Conservation (phyloP, 495 filamentous ascomycete genomes). For the Trichoderma parareesei region DNA sequence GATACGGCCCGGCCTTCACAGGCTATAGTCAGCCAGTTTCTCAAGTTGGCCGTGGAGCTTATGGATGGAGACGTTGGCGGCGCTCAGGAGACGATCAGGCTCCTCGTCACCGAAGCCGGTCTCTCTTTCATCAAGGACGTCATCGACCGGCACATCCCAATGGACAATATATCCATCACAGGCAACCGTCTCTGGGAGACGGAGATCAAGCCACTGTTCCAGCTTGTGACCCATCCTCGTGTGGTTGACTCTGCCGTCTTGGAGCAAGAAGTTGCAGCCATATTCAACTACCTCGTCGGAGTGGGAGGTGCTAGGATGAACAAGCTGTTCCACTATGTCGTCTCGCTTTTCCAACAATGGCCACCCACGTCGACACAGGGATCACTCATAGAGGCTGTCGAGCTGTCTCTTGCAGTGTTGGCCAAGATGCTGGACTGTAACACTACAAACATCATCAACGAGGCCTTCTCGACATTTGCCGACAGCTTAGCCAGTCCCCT, state of each 20-base stretch:
- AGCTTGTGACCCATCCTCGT: constrained; percentile 23
- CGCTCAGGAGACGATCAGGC: constrained; percentile 17
- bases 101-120: constrained; percentile 21
- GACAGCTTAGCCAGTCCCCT: neutral
- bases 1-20: neutral
- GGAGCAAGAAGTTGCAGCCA: constrained; percentile 23
- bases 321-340: constrained; percentile 21
- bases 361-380: neutral
- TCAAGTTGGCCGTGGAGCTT: constrained; percentile 25
- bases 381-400: constrained; percentile 14
- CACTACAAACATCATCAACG: constrained; percentile 26
- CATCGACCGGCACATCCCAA: constrained; percentile 22
- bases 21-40: constrained; percentile 18
- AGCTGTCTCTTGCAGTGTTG: constrained; percentile 23
- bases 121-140: constrained; percentile 27
- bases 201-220: constrained; percentile 22
- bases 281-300: constrained; percentile 28
- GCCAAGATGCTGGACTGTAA: constrained; percentile 27
- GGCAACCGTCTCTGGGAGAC: constrained; percentile 17
- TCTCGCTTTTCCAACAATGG: constrained; percentile 12
- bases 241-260: constrained; percentile 26
- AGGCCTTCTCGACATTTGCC: constrained; percentile 17
- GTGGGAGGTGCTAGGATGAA: constrained; percentile 23
- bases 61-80: constrained; percentile 27
- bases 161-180: constrained; percentile 6